Conservation (phyloP, 768 basidiomycete species). For the Termitomyces sp. region DNA sequence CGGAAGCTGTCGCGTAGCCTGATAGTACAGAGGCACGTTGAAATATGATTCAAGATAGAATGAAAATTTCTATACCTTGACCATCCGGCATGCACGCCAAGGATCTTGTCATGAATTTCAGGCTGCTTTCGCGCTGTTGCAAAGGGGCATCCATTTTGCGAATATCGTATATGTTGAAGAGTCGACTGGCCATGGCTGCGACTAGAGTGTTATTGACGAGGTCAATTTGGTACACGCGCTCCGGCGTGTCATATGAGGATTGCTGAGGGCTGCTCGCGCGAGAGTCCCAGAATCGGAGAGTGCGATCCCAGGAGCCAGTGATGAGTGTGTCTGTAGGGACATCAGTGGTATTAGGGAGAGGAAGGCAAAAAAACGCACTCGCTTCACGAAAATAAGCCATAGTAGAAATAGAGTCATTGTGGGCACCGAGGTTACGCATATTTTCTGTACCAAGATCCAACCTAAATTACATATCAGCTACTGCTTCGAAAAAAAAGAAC, state of each 20-base stretch:
- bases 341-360: not conserved
- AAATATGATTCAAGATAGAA: not conserved
- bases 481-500: not conserved
- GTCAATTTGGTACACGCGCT: constrained; percentile 85
- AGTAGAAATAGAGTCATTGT: constrained; percentile 76
- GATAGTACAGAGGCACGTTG: not conserved
- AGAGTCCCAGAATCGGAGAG: constrained; percentile 86
- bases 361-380: constrained; percentile 43
- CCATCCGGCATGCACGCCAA: constrained; percentile 93
- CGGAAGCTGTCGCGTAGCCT: constrained; percentile 93
- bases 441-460: constrained; percentile 76
- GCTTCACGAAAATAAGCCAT: constrained; percentile 68
- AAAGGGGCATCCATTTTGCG: constrained; percentile 72
- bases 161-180: constrained; percentile 88
- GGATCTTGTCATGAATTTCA: constrained; percentile 93
- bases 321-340: constrained; percentile 60
- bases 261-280: constrained; percentile 57
- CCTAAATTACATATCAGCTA: constrained; percentile 36
- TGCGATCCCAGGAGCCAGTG: constrained; percentile 91
- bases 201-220: constrained; percentile 77
- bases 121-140: constrained; percentile 85
- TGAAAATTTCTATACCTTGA: constrained; percentile 54
- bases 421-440: constrained; percentile 73
- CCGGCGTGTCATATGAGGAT: constrained; percentile 66
- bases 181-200: constrained; percentile 88